Conservation (phyloP, 1,284 basidiomycete species). For the Ustilago esculenta region DNA sequence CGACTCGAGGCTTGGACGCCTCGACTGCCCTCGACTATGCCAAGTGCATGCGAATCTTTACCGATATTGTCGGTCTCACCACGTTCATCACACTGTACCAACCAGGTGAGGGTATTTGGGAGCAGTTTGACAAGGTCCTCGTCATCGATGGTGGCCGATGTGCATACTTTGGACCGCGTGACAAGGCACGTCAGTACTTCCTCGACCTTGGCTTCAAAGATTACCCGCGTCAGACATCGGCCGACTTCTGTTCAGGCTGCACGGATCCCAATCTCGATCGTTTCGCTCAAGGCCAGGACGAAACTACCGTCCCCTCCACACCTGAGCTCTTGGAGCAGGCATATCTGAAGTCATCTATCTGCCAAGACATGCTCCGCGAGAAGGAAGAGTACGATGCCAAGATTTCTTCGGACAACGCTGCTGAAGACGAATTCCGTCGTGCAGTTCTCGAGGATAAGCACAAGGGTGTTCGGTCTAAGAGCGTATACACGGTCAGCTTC, state of each 20-base stretch:
- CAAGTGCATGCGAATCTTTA: slow-evolving; percentile 78
- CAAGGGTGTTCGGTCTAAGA: slow-evolving; percentile 81
- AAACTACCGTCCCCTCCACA: slow-evolving; percentile 76
- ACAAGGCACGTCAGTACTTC: slow-evolving; percentile 57
- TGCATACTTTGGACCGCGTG: slow-evolving; percentile 61
- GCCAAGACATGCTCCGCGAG: slow-evolving; percentile 70
- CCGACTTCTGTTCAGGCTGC: slow-evolving; percentile 59
- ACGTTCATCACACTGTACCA: slow-evolving; percentile 86
- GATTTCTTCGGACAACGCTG: slow-evolving; percentile 74
- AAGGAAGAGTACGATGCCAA: slow-evolving; percentile 73
- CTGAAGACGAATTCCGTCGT: slow-evolving; percentile 75
- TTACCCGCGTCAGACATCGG: slow-evolving; percentile 75
- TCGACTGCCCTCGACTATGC: slow-evolving; percentile 82
- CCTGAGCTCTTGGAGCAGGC: slow-evolving; percentile 78
- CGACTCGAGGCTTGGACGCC: slow-evolving; percentile 79
- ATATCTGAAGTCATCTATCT: slow-evolving; percentile 74
- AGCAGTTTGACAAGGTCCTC: slow-evolving; percentile 73
- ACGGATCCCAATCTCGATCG: slow-evolving; percentile 55
- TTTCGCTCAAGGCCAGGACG: slow-evolving; percentile 76
- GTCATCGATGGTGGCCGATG: slow-evolving; percentile 63
- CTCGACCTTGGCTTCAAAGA: slow-evolving; percentile 66
- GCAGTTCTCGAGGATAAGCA: slow-evolving; percentile 84
- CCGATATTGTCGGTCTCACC: slow-evolving; percentile 79
- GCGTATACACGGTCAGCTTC: slow-evolving; percentile 83
- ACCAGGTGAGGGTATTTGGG: slow-evolving; percentile 64